Conservation (phyloP, 805 yeast species). For the Candida wancherniae region DNA sequence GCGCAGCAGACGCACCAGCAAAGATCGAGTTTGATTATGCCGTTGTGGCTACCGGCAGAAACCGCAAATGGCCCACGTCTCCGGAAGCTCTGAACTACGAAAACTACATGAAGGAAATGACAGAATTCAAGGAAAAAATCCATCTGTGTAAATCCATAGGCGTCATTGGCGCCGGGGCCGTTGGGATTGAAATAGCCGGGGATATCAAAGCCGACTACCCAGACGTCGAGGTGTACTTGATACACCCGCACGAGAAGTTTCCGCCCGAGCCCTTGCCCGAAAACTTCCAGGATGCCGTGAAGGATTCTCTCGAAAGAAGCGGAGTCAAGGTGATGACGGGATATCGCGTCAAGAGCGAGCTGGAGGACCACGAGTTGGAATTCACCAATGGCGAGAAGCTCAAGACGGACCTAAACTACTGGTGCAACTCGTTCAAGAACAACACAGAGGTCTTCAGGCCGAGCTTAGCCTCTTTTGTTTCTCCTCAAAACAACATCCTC, state of each 20-base stretch:
- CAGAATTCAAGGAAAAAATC: slow-evolving; percentile 25
- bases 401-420: slow-evolving; percentile 27
- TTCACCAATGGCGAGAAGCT: slow-evolving; percentile 27
- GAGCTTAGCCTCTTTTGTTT: slow-evolving; percentile 21
- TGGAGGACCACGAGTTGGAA: slow-evolving; percentile 20
- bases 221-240: slow-evolving; percentile 32
- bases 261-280: slow-evolving; percentile 36
- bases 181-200: slow-evolving; percentile 48
- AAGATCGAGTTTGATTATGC: slow-evolving; percentile 41
- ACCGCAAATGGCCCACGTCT: slow-evolving; percentile 51
- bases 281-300: slow-evolving; percentile 25
- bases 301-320: slow-evolving; percentile 23
- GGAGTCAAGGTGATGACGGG: slow-evolving; percentile 28
- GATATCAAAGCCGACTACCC: slow-evolving; percentile 39
- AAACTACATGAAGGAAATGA: slow-evolving; percentile 41
- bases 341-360: slow-evolving; percentile 24
- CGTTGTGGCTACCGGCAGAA: slow-evolving; percentile 46
- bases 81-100: slow-evolving; percentile 40
- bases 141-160: slow-evolving; percentile 30
- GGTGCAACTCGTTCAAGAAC: slow-evolving; percentile 34
- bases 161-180: slow-evolving; percentile 50
- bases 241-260: slow-evolving; percentile 33
- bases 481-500: slow-evolving; percentile 24
- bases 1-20: slow-evolving; percentile 14
- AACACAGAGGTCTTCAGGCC: slow-evolving; percentile 26